Evolutionary conservation across 176 grass and related monocot species (phyloP), one percentile per base, ranked within the genome.

Genomic region (Rhynchospora pubera): DNA sequence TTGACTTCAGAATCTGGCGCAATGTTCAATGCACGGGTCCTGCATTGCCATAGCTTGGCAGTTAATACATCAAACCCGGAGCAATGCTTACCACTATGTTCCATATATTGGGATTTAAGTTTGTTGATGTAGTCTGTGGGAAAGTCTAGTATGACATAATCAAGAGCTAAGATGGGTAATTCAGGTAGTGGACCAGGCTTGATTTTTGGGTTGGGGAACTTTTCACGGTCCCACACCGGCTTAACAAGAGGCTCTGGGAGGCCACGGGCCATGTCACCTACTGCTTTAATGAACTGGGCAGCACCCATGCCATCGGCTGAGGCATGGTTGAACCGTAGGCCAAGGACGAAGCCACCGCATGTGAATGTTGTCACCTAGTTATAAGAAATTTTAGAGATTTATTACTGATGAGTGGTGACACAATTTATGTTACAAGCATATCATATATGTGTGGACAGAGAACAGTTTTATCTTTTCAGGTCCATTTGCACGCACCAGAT

Each of bases 341-440:
- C 95, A 34, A 98, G 62, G 11, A 98, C 90, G 82, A 98, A 94
- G 4, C 95, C 95, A 18, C 95, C 95, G 83, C 95, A 98, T 83
- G 87, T 93, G 87, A 98, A 98, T 7, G 89, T 86, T 5, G 95
- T 98, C 1, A 94, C 92, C 95, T 98, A 78, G 9, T 43, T 75
- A 51, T 13, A n/a, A 52, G 12, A 52, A 74, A 75, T 64, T 22
- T 18, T 39, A 43, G 30, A 51, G 4, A 43, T 57, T 23, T 42
- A 48, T 57, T 47, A 47, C 24, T 76, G 6, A 76, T 44, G 32
- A 47, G 19, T 76, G 6, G 62, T 23, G 32, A 42, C 16, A 57
- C 21, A 84, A 22, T 6, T 59, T 70, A 12, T 22, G 7, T 39
- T 75, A 24, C 10, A 16, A 76, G 11, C 24, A n/a, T 50, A 72